A percentile compares a stretch with the other conserved stretches of the same genome.
These are phyloP conservation scores for Capniomyces stellatus DNA, from an alignment of 371 early-diverging fungal genomes.

Conservation along the genomic window DNA sequence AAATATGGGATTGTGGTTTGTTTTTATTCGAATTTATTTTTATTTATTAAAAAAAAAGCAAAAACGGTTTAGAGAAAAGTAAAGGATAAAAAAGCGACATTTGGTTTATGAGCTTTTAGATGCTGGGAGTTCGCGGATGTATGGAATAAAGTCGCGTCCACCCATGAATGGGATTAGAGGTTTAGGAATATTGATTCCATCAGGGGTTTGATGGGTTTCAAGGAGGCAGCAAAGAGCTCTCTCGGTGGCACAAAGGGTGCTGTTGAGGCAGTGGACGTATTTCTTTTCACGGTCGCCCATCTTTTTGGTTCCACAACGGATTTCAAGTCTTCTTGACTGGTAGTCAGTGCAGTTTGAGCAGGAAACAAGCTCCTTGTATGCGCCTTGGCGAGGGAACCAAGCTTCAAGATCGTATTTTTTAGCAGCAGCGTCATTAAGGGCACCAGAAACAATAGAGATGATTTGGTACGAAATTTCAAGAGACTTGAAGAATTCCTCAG, in stretches of 20 bases:
- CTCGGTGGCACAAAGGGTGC: conserved; percentile 96
- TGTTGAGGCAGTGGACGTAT: conserved; percentile 98
- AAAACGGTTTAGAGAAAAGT: no score
- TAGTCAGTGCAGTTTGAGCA: conserved; percentile 99
- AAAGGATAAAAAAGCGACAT: not conserved
- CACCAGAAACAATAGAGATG: conserved; percentile 93
- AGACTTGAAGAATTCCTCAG: conserved; percentile 94
- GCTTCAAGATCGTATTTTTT: conserved; percentile 99
- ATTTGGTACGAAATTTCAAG: conserved; percentile 91
- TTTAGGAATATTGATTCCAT: conserved; percentile 75
- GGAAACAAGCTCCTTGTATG: conserved; percentile 97
- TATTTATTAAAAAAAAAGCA: no score
- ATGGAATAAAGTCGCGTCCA: conserved; percentile 81
- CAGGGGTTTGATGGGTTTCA: conserved; percentile 95
- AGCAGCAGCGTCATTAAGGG: conserved; percentile 98
- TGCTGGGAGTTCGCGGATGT: conserved; percentile 21
- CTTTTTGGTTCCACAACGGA: conserved; percentile 96
- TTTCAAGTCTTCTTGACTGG: conserved; percentile 89
- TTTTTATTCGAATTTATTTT: not conserved
- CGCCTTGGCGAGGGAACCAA: conserved; percentile 97
- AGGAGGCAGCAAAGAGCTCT: conserved; percentile 95
- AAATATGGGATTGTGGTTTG: no score
- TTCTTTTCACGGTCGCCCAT: conserved; percentile 88
- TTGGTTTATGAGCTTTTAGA: no score
- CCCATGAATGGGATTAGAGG: conserved; percentile 86